phyloP scores from a whole-genome alignment of 2,329 filamentous ascomycete genomes.

The Aspergillus eucalypticola region DNA sequence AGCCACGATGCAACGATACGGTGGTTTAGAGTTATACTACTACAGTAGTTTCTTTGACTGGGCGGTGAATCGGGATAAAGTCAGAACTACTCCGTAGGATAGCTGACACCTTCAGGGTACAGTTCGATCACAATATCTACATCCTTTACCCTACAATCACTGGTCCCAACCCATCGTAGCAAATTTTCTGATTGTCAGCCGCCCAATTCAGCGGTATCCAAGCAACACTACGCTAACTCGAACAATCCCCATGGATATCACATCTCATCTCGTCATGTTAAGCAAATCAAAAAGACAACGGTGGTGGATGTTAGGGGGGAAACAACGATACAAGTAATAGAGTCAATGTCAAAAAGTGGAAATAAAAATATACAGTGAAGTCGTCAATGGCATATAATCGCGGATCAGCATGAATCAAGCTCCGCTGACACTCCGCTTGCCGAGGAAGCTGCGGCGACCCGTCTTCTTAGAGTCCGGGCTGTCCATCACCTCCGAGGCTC shows the following conservation, averaged over 20 bases:
- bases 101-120: no score
- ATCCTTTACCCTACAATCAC: no score
- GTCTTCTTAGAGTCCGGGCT: conserved; percentile 45
- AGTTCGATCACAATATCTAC: no score
- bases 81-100: no score
- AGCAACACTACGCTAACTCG: conserved; percentile 8
- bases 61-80: no score
- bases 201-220: conserved; percentile 2
- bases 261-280: conserved; percentile 1
- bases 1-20: no score
- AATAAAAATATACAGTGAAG: conserved; percentile 10
- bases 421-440: conserved; percentile 44
- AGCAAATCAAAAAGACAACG: neutral
- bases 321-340: neutral
- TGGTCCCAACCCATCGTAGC: neutral
- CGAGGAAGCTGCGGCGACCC: conserved; percentile 49
- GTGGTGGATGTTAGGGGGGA: neutral
- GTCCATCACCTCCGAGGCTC: conserved; percentile 31
- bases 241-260: conserved; percentile 7
- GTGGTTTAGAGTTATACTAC: no score
- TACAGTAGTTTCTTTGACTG: no score
- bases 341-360: neutral
- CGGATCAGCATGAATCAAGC: conserved; percentile 16
- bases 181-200: conserved; percentile 1
- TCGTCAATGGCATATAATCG: conserved; percentile 9